Evolutionary conservation across 202 grass and related monocot genomes (phyloP).

Genomic region (Hordeum pubiflorum): DNA sequence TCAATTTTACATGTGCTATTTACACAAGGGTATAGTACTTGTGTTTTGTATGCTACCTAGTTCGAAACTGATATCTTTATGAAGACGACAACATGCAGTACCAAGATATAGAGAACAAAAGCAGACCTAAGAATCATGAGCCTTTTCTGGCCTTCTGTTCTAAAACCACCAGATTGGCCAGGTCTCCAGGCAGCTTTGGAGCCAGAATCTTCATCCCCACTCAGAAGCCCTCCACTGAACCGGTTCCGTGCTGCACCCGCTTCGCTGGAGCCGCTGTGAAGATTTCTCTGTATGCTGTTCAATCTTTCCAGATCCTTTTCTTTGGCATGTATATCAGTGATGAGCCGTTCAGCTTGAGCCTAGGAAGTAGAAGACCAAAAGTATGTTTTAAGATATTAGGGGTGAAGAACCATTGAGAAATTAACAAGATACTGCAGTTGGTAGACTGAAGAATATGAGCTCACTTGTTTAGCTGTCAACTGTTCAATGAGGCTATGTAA

Average conservation of each 20-base stretch:
- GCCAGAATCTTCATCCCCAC: conserved; percentile 23
- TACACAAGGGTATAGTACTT: neutral
- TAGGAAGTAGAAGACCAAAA: conserved; percentile 3
- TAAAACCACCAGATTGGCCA: conserved; percentile 11
- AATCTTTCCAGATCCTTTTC: conserved; percentile 77
- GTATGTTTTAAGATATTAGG: neutral
- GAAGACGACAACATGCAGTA: conserved; percentile 70
- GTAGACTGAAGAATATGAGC: conserved; percentile 7
- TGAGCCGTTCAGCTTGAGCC: conserved; percentile 77
- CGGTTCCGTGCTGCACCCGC: conserved; percentile 36
- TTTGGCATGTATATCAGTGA: conserved; percentile 59
- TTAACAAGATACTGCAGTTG: neutral
- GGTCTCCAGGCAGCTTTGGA: conserved; percentile 31
- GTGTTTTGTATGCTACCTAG: neutral
- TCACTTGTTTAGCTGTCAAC: conserved; percentile 85
- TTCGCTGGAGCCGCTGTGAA: conserved; percentile 34
- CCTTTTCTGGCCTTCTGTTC: conserved; percentile 58
- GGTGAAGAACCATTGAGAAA: neutral
- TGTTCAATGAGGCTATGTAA: conserved; percentile 87
- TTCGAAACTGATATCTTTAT: conserved; percentile 79
- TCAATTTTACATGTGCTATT: conserved; percentile 10
- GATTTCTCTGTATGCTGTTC: conserved; percentile 39
- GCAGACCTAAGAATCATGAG: conserved; percentile 73
- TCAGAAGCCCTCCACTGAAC: conserved; percentile 33
- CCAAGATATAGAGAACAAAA: conserved; percentile 78